phyloP scores from a whole-genome alignment of 208 protist genomes.

The Leishmania aethiopica region DNA sequence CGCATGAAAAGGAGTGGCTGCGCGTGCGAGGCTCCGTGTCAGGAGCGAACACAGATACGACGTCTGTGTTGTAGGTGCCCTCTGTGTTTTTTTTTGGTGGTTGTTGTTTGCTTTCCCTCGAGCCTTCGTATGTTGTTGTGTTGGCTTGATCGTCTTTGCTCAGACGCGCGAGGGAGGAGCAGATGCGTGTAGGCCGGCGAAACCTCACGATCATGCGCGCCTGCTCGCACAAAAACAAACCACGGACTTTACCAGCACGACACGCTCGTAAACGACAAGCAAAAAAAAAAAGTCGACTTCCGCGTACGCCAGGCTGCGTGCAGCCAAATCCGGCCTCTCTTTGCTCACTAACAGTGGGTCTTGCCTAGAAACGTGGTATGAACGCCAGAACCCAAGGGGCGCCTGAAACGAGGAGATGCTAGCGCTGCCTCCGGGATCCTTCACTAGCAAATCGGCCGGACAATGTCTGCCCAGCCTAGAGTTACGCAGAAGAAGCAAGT shows the following conservation, averaged over 20 bases:
- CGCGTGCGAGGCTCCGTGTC: background rate
- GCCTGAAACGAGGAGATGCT: background rate
- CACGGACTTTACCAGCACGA: background rate
- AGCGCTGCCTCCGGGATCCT: background rate
- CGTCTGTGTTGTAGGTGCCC: too few relatives aligned
- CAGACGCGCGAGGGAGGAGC: background rate
- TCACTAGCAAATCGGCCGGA: background rate
- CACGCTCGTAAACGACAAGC: background rate
- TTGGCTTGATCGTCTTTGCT: background rate
- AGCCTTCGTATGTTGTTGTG: background rate
- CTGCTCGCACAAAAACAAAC: background rate
- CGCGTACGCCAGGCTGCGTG: background rate
- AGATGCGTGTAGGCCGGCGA: background rate
- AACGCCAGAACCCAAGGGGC: background rate
- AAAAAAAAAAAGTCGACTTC: background rate
- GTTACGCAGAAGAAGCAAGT: background rate
- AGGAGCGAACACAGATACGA: background rate
- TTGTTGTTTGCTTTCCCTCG: background rate
- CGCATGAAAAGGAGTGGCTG: background rate
- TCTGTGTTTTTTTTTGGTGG: too few relatives aligned
- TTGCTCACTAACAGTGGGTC: background rate
- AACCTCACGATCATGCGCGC: too few relatives aligned
- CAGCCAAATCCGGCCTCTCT: background rate
- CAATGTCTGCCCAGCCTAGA: background rate
- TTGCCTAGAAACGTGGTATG: background rate